Evolutionary conservation across 1,284 basidiomycete species (phyloP), one percentile per base, ranked within the genome.

Genomic region (Meira miltonrushii): DNA sequence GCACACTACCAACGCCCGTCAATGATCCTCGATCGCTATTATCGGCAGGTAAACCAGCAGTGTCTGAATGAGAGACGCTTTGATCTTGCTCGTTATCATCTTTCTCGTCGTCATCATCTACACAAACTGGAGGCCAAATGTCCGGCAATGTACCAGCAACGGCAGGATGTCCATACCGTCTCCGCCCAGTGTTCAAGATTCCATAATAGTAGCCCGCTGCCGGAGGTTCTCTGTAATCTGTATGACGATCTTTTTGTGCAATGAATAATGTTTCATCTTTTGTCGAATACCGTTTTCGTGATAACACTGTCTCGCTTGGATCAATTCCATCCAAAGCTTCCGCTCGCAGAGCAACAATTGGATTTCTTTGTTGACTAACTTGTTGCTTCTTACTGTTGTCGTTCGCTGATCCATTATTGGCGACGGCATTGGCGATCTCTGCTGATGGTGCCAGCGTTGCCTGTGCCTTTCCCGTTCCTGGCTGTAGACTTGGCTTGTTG

Each of bases 221-320:
- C 0, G 73, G 69, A 15, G 73, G 73, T 57, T 75, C 72, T 17
- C 69, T 50, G 37, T 73, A 73, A 48, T 73, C 69, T 12, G 71
- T 73, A 60, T 73, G 71, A 5, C 57, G 47, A 54, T 73, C 77
- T 43, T 74, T 65, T 25, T 68, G 70, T 2, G 79, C 93, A 40
- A 95, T 90, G 74, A 96, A 96, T 33, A 96, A 79, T 1, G 90
- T 93, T 67, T 95, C 93, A 72, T 95, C 92, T 74, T 93, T 88
- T 83, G 58, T 87, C 84, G 71, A 57, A 43, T 69, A 87, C 92
- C 63, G 93, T 78, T 74, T 92, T 87, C 65, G 21, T 0, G 63
- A 65, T 13, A 72, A 60, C 25, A 60, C 60, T 12, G 60, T 70
- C n/a, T 58, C 66, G 11, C 21, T 33, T 39, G 50, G 50, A 37